These are phyloP conservation scores for Annulohypoxylon stygium DNA, from an alignment of 495 filamentous ascomycete genomes.

Conservation along the genomic window DNA sequence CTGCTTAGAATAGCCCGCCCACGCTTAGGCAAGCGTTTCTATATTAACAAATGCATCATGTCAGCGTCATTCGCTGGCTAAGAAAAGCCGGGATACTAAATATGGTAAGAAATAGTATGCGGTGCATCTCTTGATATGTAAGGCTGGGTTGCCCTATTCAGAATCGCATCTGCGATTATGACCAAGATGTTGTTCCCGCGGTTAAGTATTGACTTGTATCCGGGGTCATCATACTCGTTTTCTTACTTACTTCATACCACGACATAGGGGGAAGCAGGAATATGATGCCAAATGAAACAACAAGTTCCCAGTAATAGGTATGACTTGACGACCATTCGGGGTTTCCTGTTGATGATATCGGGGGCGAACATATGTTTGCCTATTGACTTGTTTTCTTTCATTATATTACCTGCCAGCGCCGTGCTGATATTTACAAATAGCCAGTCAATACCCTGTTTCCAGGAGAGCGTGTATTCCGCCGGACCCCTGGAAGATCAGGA, in stretches of 20 bases:
- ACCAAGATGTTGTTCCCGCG: conserved; percentile 1
- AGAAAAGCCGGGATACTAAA: conserved; percentile 15
- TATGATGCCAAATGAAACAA: conserved; percentile 35
- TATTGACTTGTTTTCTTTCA: neutral
- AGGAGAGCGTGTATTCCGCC: conserved; percentile 44
- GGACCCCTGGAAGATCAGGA: conserved; percentile 37
- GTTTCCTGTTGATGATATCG: conserved; percentile 1
- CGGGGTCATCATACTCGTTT: neutral
- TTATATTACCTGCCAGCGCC: conserved; percentile 6
- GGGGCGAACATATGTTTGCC: neutral
- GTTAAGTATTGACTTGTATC: conserved; percentile 5
- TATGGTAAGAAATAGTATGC: conserved; percentile 20
- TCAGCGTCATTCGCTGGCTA: neutral
- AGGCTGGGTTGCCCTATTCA: conserved; percentile 33
- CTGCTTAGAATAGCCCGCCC: neutral
- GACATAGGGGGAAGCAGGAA: conserved; percentile 2
- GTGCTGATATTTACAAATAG: conserved; percentile 28
- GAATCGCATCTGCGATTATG: conserved; percentile 45
- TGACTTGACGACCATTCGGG: conserved; percentile 11
- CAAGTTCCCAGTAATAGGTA: conserved; percentile 39
- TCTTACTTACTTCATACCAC: conserved; percentile 10
- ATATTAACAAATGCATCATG: conserved; percentile 1
- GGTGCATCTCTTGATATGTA: conserved; percentile 11
- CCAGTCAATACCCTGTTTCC: conserved; percentile 26
- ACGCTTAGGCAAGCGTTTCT: neutral